Evolutionary conservation across 192 early-diverging fungal genomes (phyloP), one percentile per base, ranked within the genome.

Genomic region (Coemansia sp.): DNA sequence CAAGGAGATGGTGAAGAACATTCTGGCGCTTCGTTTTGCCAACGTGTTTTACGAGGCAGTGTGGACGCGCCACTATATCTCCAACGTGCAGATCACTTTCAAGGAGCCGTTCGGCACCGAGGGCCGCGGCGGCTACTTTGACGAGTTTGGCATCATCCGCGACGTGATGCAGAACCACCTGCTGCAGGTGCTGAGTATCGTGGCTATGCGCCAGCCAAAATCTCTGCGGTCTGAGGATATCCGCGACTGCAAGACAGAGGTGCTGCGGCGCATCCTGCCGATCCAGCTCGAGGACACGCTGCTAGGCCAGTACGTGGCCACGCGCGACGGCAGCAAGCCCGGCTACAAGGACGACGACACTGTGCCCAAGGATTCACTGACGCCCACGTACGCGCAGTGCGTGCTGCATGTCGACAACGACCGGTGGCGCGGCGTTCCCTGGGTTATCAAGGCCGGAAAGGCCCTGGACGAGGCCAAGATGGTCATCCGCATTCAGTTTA

Each of bases 1-100:
- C 64, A 98, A 98, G 77, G 96, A 98, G 72, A 98, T 98, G 96
- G 95, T 98, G 68, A 98, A 98, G 83, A 96, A 96, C 74, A 80
- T 98, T 57, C 91, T 96, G 86, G 89, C 92, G 7, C 68, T 98
- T 61, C 88, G 96, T 34, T 97, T 98, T 73, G 94, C 92, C 56
- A 98, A 98, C 77, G 87, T 94, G 4, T 93, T 98, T 57, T 95
- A 96, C 73, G 92, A 94, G 29, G 87, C 92, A 7, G 85, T 95
- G 59, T 99, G 96, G 96, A 90, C 95, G 80, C 87, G 90, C 45
- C 80, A 86, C 42, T 86, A 89, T 79, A 95, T 99, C 54, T 78
- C 90, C 72, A 96, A 96, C 58, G 86, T 99, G 5, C 96, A 99
- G 82, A 96, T 99, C 76, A 97, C 94, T 1, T 97, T 99, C 83